Evolutionary conservation across 345 rosid species (phyloP).

Genomic region (Ceriops tagal): DNA sequence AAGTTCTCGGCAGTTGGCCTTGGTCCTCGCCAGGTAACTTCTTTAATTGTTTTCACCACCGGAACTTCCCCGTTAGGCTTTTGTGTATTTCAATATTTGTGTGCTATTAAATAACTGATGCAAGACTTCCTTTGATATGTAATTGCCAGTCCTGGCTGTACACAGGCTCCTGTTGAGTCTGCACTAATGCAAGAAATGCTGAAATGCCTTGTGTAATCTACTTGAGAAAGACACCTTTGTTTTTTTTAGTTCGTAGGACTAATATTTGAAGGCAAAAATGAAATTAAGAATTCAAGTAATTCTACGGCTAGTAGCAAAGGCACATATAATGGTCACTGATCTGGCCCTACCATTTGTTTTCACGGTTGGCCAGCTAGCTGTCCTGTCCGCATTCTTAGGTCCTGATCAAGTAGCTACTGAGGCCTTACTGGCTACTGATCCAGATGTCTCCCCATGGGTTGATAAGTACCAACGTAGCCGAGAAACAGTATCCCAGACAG

Average conservation of each 20-base stretch:
- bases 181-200: no score
- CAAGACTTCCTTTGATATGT: no score
- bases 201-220: no score
- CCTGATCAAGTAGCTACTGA: conserved; percentile 85
- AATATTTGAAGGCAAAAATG: no score
- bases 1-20: conserved; percentile 72
- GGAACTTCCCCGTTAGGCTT: not conserved
- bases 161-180: no score
- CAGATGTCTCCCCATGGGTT: conserved; percentile 79
- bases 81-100: not conserved
- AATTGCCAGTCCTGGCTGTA: no score
- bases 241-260: no score
- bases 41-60: not conserved
- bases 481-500: conserved; percentile 88
- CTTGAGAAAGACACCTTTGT: not conserved
- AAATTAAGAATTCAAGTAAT: no score
- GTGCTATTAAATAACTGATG: no score
- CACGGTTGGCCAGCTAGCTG: conserved; percentile 59
- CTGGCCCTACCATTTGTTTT: conserved; percentile 5
- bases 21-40: conserved; percentile 88
- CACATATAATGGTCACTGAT: conserved; percentile 2
- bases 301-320: no score
- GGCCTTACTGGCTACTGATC: conserved; percentile 55
- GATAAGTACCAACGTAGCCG: conserved; percentile 85
- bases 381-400: conserved; percentile 93